Evolutionary conservation across 805 yeast species (phyloP).

Genomic region (Candida nanaspora): DNA sequence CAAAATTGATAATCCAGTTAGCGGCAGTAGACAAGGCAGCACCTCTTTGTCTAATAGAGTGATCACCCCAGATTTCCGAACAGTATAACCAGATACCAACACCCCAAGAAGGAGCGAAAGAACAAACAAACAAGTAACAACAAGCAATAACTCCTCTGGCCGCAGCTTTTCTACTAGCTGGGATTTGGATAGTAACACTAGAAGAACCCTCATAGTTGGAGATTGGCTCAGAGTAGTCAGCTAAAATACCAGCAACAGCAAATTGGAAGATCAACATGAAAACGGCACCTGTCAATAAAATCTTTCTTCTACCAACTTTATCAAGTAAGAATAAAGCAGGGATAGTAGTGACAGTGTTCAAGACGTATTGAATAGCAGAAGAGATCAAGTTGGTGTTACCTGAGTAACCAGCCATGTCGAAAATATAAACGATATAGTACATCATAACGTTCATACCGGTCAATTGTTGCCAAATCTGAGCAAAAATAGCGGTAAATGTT

Average conservation of each 20-base stretch:
- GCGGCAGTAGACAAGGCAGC: conserved; percentile 55
- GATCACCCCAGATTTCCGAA: conserved; percentile 3
- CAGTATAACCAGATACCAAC: conserved; percentile 26
- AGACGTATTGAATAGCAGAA: conserved; percentile 48
- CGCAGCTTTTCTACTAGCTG: conserved; percentile 24
- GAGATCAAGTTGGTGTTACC: conserved; percentile 43
- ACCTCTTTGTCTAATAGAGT: conserved; percentile 21
- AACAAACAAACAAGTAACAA: conserved; percentile 36
- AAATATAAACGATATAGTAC: conserved; percentile 57
- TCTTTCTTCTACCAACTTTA: conserved; percentile 60
- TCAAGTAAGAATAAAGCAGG: conserved; percentile 57
- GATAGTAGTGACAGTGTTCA: conserved; percentile 43
- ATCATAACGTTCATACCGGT: conserved; percentile 59
- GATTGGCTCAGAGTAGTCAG: conserved; percentile 29
- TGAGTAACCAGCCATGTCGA: conserved; percentile 51
- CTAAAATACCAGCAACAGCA: conserved; percentile 36
- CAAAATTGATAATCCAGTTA: conserved; percentile 63
- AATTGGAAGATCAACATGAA: conserved; percentile 25
- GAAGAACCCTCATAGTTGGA: conserved; percentile 21
- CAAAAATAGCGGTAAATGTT: conserved; percentile 41
- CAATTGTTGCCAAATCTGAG: conserved; percentile 52
- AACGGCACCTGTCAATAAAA: conserved; percentile 39
- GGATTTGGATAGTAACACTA: conserved; percentile 28
- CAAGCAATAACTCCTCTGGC: conserved; percentile 38
- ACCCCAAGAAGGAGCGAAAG: conserved; percentile 39